Evolutionary conservation across 1,284 basidiomycete genomes (phyloP).

Genomic region (Trichosporon sp.): DNA sequence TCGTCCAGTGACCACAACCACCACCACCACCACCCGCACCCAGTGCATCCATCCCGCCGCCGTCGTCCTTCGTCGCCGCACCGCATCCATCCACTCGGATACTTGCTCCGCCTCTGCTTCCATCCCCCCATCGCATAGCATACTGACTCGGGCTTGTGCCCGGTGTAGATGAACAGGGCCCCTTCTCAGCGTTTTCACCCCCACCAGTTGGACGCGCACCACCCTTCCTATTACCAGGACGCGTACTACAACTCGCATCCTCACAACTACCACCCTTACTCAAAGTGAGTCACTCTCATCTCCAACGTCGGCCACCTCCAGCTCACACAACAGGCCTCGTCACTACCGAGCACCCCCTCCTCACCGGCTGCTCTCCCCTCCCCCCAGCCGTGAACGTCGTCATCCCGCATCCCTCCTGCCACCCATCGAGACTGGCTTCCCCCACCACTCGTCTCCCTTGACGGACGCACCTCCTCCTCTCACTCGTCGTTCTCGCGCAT

Average conservation of each 20-base stretch:
- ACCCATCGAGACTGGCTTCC: constrained; percentile 13
- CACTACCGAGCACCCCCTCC: constrained; percentile 20
- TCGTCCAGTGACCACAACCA: background rate
- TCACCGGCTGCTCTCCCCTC: constrained; percentile 19
- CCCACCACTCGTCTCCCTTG: background rate
- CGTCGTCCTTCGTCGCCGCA: background rate
- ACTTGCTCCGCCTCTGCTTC: background rate
- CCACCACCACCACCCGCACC: background rate
- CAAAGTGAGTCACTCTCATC: constrained; percentile 5
- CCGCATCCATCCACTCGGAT: background rate
- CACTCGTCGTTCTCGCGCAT: constrained; percentile 13
- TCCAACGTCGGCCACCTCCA: background rate
- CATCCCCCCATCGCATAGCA: background rate
- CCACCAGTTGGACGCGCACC: constrained; percentile 11
- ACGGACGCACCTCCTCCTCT: constrained; percentile 21
- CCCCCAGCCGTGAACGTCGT: constrained; percentile 20
- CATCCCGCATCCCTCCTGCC: constrained; percentile 14
- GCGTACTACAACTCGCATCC: constrained; percentile 16
- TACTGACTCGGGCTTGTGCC: constrained; percentile 22
- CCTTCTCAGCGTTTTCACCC: constrained; percentile 18
- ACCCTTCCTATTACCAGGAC: constrained; percentile 10
- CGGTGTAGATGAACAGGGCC: constrained; percentile 20
- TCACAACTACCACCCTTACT: constrained; percentile 25
- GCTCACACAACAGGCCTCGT: constrained; percentile 3
- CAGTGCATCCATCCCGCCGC: background rate